These are phyloP conservation scores for Thermoascus crustaceus DNA, from an alignment of 2,329 filamentous ascomycete genomes.

Conservation along the genomic window DNA sequence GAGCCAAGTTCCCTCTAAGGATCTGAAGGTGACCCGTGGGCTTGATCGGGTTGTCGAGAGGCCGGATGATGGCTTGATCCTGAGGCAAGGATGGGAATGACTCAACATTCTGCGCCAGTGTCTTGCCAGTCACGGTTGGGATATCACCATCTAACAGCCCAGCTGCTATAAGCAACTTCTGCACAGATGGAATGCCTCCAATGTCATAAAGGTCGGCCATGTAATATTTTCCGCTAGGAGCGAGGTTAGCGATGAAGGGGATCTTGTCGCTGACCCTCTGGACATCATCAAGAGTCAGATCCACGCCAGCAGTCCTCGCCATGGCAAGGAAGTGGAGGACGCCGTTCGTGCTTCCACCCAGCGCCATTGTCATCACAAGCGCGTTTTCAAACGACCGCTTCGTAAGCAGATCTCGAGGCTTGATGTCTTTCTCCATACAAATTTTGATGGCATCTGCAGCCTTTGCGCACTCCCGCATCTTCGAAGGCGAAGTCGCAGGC, in stretches of 20 bases:
- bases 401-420: conserved; percentile 70
- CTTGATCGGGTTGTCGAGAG: conserved; percentile 78
- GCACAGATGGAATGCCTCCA: conserved; percentile 74
- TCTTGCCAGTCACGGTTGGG: conserved; percentile 75
- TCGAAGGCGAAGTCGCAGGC: conserved; percentile 71
- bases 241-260: conserved; percentile 77
- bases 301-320: conserved; percentile 73
- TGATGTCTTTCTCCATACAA: conserved; percentile 76
- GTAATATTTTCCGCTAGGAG: conserved; percentile 73
- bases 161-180: conserved; percentile 74
- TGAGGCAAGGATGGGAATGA: conserved; percentile 68
- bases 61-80: conserved; percentile 74
- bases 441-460: conserved; percentile 68
- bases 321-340: conserved; percentile 86
- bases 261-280: conserved; percentile 74
- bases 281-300: conserved; percentile 72
- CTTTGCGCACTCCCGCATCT: conserved; percentile 78
- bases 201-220: conserved; percentile 85
- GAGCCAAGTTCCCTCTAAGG: conserved; percentile 77
- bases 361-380: conserved; percentile 78
- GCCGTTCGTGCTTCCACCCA: conserved; percentile 85
- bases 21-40: conserved; percentile 79
- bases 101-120: conserved; percentile 71
- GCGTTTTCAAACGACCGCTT: conserved; percentile 80
- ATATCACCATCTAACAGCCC: conserved; percentile 69